phyloP scores from a whole-genome alignment of 495 filamentous ascomycete species.

The Schizothecium vesticola region DNA sequence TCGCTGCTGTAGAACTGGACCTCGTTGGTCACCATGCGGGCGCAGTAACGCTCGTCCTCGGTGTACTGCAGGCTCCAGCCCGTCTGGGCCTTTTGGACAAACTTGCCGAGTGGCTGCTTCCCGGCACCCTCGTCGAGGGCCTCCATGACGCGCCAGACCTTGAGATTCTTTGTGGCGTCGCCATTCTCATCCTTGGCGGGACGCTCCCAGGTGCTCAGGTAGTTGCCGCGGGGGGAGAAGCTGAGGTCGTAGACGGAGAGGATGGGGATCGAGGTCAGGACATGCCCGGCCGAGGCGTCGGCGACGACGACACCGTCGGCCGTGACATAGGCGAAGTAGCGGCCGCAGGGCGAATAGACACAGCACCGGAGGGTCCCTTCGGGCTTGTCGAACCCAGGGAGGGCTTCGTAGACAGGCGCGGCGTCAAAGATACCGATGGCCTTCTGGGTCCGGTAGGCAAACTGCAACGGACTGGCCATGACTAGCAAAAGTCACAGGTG shows the following conservation, averaged over 20 bases:
- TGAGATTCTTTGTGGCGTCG: conserved; percentile 89
- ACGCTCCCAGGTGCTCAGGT: conserved; percentile 94
- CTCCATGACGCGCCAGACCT: conserved; percentile 82
- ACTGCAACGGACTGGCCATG: conserved; percentile 87
- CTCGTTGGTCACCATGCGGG: conserved; percentile 90
- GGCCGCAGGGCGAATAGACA: conserved; percentile 88
- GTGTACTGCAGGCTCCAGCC: conserved; percentile 99
- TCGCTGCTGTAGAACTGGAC: conserved; percentile 92
- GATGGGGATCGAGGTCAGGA: conserved; percentile 67
- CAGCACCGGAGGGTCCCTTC: conserved; percentile 93
- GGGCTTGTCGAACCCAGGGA: conserved; percentile 81
- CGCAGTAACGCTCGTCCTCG: conserved; percentile 84
- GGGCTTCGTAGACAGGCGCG: conserved; percentile 75
- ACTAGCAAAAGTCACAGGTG: conserved; percentile 74
- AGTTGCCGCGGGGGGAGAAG: conserved; percentile 89
- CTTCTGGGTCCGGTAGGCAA: conserved; percentile 94
- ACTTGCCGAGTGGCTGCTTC: conserved; percentile 72
- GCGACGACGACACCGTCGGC: conserved; percentile 79
- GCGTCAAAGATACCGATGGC: conserved; percentile 90
- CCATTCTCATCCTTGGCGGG: conserved; percentile 87
- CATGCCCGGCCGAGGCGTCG: conserved; percentile 73
- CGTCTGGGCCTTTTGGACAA: conserved; percentile 90
- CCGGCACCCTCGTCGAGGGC: conserved; percentile 49
- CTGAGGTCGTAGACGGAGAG: conserved; percentile 86
- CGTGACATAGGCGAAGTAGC: conserved; percentile 92